Percentiles rank a stretch among this genome's conserved stretches.
These are phyloP conservation scores for Candida namnaoensis DNA, from an alignment of 805 yeast species.

Conservation along the genomic window DNA sequence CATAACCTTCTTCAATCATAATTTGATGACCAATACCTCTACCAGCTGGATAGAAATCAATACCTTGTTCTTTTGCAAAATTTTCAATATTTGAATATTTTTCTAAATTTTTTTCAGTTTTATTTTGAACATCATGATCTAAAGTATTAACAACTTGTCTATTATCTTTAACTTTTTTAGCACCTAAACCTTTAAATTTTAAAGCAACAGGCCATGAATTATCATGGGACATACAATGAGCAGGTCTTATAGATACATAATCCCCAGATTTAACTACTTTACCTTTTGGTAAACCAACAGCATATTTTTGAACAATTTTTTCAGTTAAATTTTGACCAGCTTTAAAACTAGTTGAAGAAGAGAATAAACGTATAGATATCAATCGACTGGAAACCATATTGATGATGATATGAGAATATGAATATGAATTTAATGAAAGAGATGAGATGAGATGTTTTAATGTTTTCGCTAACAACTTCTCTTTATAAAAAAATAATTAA, in stretches of 20 bases:
- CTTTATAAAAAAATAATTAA: too few species aligned
- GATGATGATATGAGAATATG: background rate
- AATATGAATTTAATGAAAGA: background rate
- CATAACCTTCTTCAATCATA: constrained; percentile 98
- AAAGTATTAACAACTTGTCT: constrained; percentile 92
- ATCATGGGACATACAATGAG: constrained; percentile 99
- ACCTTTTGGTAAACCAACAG: constrained; percentile 73
- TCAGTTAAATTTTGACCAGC: constrained; percentile 79
- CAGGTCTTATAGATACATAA: constrained; percentile 89
- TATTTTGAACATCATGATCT: constrained; percentile 97
- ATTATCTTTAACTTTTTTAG: constrained; percentile 71
- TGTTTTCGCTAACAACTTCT: background rate
- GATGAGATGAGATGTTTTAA: background rate
- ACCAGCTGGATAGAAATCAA: constrained; percentile 97
- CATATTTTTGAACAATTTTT: constrained; percentile 88
- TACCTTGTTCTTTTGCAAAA: constrained; percentile 84
- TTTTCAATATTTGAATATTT: constrained; percentile 84
- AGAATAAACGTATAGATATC: constrained; percentile 11
- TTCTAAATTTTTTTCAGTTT: constrained; percentile 75
- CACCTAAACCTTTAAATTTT: constrained; percentile 93
- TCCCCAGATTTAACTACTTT: constrained; percentile 84
- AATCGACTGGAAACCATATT: constrained; percentile 1
- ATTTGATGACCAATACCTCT: constrained; percentile 99
- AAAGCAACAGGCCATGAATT: constrained; percentile 99
- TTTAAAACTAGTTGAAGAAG: constrained; percentile 6